These are phyloP conservation scores for Cicer bijugum DNA, from an alignment of 306 rosid genomes.

Conservation along the genomic window DNA sequence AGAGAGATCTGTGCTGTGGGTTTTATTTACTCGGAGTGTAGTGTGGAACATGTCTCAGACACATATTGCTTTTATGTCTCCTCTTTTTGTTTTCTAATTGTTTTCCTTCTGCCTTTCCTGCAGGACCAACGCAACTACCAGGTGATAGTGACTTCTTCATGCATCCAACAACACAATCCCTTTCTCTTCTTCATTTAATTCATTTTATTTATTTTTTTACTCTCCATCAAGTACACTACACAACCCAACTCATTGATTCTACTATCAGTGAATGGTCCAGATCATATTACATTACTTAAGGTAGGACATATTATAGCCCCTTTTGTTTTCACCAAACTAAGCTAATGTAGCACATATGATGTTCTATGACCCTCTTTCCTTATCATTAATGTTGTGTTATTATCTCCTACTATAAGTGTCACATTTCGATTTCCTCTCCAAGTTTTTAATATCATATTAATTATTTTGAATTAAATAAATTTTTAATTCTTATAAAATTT, in stretches of 20 bases:
- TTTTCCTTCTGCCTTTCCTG: slow-evolving; percentile 41
- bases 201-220: slow-evolving; percentile 45
- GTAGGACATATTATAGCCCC: neutral
- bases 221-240: slow-evolving; percentile 5
- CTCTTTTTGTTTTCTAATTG: slow-evolving; percentile 57
- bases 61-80: slow-evolving; percentile 56
- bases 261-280: slow-evolving; percentile 50
- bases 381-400: too few relatives aligned
- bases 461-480: too few relatives aligned
- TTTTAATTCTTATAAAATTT: too few relatives aligned
- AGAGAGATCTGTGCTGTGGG: slow-evolving; percentile 23
- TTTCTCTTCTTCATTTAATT: slow-evolving; percentile 47
- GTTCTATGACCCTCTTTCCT: slow-evolving; percentile 49
- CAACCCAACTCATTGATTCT: slow-evolving; percentile 48
- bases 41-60: slow-evolving; percentile 57
- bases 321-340: too few relatives aligned
- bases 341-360: neutral
- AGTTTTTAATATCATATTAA: too few relatives aligned
- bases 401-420: too few relatives aligned
- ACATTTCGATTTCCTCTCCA: too few relatives aligned
- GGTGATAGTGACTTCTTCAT: slow-evolving; percentile 55
- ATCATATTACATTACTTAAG: slow-evolving; percentile 30
- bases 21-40: slow-evolving; percentile 47
- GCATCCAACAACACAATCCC: slow-evolving; percentile 43
- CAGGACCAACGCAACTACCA: slow-evolving; percentile 63